A percentile compares a stretch with the other conserved stretches of the same genome.
These are phyloP conservation scores for Mesembryanthemum crystallinum DNA, from an alignment of 148 eudicot genomes.

Conservation along the genomic window DNA sequence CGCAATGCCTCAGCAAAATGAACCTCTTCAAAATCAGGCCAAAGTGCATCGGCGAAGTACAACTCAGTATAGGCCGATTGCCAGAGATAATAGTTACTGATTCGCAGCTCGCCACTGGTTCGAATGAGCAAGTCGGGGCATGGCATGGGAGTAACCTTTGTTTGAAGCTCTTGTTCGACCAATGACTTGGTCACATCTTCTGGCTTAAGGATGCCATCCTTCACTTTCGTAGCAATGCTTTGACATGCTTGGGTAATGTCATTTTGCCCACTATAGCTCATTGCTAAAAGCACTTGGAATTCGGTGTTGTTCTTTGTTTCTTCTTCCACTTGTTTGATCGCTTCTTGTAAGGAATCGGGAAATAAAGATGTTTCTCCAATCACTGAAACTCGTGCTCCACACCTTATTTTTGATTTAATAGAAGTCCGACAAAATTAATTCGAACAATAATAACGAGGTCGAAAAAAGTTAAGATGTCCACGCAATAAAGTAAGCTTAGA, in stretches of 20 bases:
- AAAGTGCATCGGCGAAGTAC: slow-evolving; percentile 23
- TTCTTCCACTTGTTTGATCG: slow-evolving; percentile 24
- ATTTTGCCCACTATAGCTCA: slow-evolving; percentile 32
- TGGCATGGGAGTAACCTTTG: slow-evolving; percentile 25
- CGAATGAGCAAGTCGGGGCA: slow-evolving; percentile 45
- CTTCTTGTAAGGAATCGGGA: slow-evolving; percentile 27
- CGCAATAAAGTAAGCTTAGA: too few relatives aligned
- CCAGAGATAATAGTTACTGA: slow-evolving; percentile 46
- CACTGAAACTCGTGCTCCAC: slow-evolving; percentile 22
- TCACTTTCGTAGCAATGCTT: slow-evolving; percentile 37
- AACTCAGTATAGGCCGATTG: slow-evolving; percentile 48
- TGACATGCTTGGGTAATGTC: slow-evolving; percentile 41
- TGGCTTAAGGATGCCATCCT: slow-evolving; percentile 13
- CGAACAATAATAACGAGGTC: too few relatives aligned
- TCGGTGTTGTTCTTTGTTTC: slow-evolving; percentile 20
- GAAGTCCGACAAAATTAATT: too few relatives aligned
- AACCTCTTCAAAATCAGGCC: slow-evolving; percentile 36
- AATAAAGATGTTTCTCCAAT: slow-evolving; percentile 32
- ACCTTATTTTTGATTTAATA: slow-evolving; percentile 10
- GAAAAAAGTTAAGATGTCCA: too few relatives aligned
- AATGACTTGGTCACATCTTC: slow-evolving; percentile 31
- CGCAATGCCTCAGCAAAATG: slow-evolving; percentile 32
- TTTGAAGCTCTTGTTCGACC: slow-evolving; percentile 38
- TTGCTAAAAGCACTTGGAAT: slow-evolving; percentile 13
- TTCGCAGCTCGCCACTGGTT: slow-evolving; percentile 36